A percentile compares a stretch with the other conserved stretches of the same genome.
phyloP scores from a whole-genome alignment of 768 basidiomycete species.

The Pholiota microspora region DNA sequence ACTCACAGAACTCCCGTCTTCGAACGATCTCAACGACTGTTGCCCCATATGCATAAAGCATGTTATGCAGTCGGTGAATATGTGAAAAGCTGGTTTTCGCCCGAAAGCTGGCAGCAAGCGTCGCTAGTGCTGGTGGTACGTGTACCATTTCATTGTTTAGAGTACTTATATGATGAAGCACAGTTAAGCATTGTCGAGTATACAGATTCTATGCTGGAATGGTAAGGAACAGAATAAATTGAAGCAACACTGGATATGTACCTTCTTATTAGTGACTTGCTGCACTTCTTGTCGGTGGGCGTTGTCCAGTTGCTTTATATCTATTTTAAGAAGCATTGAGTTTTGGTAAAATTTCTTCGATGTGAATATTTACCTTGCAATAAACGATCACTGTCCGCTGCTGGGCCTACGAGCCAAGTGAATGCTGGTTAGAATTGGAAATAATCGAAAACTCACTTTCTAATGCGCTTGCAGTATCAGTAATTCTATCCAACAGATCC shows the following conservation, averaged over 20 bases:
- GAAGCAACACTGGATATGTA: conserved; percentile 23
- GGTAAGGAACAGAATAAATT: conserved; percentile 20
- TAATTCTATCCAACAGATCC: conserved; percentile 56
- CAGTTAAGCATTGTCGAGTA: conserved; percentile 62
- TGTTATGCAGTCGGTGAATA: conserved; percentile 82
- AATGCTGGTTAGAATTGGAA: background rate
- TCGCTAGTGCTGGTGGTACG: conserved; percentile 61
- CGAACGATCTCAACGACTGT: conserved; percentile 90
- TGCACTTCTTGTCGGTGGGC: conserved; percentile 60
- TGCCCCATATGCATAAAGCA: conserved; percentile 90
- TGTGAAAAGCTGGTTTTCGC: conserved; percentile 84
- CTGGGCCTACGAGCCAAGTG: conserved; percentile 32
- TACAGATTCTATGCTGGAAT: conserved; percentile 58
- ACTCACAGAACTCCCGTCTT: conserved; percentile 83
- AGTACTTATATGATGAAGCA: conserved; percentile 71
- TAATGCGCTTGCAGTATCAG: conserved; percentile 45
- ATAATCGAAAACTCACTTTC: conserved; percentile 37
- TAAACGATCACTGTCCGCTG: conserved; percentile 45
- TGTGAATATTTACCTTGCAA: conserved; percentile 45
- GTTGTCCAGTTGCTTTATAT: conserved; percentile 63
- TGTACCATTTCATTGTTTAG: conserved; percentile 82
- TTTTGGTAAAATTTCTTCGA: background rate
- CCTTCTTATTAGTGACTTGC: conserved; percentile 54
- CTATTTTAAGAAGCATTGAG: conserved; percentile 28
- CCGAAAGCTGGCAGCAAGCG: conserved; percentile 73